These are phyloP conservation scores for Penicillium sp. DNA, from an alignment of 2,329 filamentous ascomycete genomes.

Conservation along the genomic window DNA sequence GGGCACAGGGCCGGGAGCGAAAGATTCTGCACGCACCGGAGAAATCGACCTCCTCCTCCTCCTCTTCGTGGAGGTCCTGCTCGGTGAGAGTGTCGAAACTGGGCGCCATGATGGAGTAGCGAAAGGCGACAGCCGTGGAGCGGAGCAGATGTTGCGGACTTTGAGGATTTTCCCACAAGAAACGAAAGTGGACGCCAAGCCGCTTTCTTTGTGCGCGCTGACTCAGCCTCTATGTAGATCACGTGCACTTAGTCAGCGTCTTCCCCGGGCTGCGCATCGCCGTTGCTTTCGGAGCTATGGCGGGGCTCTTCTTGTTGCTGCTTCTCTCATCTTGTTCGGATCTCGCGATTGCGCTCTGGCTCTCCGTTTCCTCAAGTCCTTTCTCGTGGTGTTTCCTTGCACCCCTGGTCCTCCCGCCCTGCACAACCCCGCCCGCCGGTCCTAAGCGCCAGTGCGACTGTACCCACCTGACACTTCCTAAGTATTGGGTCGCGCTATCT, in stretches of 20 bases:
- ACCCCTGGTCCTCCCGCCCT: slow-evolving; percentile 16
- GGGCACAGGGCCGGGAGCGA: slow-evolving; percentile 21
- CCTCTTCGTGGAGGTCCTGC: slow-evolving; percentile 83
- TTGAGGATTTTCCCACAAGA: slow-evolving; percentile 36
- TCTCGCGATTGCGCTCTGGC: background rate
- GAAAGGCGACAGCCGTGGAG: slow-evolving; percentile 22
- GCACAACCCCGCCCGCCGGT: slow-evolving; percentile 31
- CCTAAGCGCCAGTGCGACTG: slow-evolving; percentile 38
- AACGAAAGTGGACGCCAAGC: slow-evolving; percentile 30
- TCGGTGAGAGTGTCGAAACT: slow-evolving; percentile 90
- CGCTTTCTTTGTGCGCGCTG: slow-evolving; percentile 34
- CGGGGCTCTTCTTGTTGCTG: slow-evolving; percentile 2
- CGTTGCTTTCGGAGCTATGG: slow-evolving; percentile 8
- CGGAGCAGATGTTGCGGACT: slow-evolving; percentile 22
- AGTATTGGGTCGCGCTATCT: slow-evolving; percentile 15
- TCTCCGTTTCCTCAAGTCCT: slow-evolving; percentile 4
- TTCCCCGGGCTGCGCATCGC: slow-evolving; percentile 6
- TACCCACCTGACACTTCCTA: slow-evolving; percentile 21
- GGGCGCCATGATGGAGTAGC: slow-evolving; percentile 68
- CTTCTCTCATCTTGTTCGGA: background rate
- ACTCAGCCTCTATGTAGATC: slow-evolving; percentile 21
- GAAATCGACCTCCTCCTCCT: slow-evolving; percentile 91
- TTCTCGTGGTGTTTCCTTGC: slow-evolving; percentile 1
- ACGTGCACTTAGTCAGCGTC: slow-evolving; percentile 7
- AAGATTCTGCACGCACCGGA: slow-evolving; percentile 50